Conservation (phyloP, 352 stramenopile genomes). For the Globisporangium spinosum region DNA sequence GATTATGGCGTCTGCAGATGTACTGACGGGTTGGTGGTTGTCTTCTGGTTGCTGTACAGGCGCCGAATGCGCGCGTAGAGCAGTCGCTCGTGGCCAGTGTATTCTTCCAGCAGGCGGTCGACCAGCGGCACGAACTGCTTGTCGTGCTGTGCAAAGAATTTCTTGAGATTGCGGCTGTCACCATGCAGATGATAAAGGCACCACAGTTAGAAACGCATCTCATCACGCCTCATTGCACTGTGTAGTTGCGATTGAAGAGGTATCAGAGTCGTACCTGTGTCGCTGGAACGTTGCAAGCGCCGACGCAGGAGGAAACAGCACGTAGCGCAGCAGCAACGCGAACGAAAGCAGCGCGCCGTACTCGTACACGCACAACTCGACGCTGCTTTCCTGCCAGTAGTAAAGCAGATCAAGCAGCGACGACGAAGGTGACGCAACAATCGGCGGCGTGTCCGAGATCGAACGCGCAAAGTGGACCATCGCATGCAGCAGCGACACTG, state of each 20-base stretch:
- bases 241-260: background rate
- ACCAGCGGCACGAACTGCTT: conserved; percentile 36
- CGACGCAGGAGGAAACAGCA: conserved; percentile 37
- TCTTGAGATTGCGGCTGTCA: conserved; percentile 26
- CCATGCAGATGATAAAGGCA: background rate
- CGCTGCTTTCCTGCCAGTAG: conserved; percentile 12
- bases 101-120: conserved; percentile 41
- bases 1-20: conserved; percentile 9
- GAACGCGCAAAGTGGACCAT: conserved; percentile 18
- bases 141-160: conserved; percentile 50
- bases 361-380: conserved; percentile 24
- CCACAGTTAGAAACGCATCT: background rate
- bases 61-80: conserved; percentile 46
- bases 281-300: conserved; percentile 27
- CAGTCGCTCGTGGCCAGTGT: conserved; percentile 48
- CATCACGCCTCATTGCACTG: background rate
- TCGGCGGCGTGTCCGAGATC: conserved; percentile 1
- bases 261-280: conserved; percentile 25
- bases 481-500: conserved; percentile 20
- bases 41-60: conserved; percentile 26
- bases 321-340: conserved; percentile 31
- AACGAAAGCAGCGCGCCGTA: conserved; percentile 29
- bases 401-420: background rate
- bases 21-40: background rate
- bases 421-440: conserved; percentile 5